These are phyloP conservation scores for Pelomyxa schiedti DNA, from an alignment of 78 protist species.

Conservation along the genomic window DNA sequence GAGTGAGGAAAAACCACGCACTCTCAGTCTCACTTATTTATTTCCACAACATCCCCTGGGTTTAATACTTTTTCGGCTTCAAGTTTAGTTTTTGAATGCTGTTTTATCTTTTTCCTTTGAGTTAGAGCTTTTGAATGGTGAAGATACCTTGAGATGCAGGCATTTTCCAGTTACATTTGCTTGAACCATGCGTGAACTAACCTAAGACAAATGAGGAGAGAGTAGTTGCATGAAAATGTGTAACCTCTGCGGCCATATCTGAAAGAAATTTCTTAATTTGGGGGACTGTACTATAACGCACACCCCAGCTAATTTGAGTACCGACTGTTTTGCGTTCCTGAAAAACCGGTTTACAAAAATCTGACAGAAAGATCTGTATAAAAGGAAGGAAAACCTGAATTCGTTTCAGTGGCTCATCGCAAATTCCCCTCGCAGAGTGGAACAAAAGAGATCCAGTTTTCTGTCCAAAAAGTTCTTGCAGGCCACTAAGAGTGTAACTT, in stretches of 20 bases:
- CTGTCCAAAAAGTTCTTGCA: too few species aligned
- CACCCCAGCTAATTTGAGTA: not conserved
- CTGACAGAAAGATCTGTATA: not conserved
- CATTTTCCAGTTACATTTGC: not conserved
- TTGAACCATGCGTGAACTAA: not conserved
- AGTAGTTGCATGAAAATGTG: too few species aligned
- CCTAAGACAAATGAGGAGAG: not conserved
- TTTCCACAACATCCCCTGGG: not conserved
- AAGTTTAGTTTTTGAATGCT: not conserved
- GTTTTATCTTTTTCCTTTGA: not conserved
- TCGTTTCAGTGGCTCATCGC: too few species aligned
- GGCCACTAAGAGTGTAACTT: too few species aligned
- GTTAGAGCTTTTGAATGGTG: not conserved
- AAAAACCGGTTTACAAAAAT: not conserved
- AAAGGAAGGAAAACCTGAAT: not conserved
- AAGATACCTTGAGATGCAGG: not conserved
- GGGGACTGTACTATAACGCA: not conserved
- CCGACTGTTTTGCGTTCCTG: not conserved
- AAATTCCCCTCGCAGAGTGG: not conserved
- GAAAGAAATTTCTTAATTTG: not conserved
- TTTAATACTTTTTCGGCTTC: not conserved
- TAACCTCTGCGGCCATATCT: slow-evolving; percentile 4
- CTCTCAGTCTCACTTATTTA: too few species aligned
- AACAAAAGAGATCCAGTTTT: not conserved
- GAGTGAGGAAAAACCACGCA: too few species aligned